Evolutionary conservation across 2,329 filamentous ascomycete genomes (phyloP), one percentile per base, ranked within the genome.

Genomic region (Cytospora chrysosperma): DNA sequence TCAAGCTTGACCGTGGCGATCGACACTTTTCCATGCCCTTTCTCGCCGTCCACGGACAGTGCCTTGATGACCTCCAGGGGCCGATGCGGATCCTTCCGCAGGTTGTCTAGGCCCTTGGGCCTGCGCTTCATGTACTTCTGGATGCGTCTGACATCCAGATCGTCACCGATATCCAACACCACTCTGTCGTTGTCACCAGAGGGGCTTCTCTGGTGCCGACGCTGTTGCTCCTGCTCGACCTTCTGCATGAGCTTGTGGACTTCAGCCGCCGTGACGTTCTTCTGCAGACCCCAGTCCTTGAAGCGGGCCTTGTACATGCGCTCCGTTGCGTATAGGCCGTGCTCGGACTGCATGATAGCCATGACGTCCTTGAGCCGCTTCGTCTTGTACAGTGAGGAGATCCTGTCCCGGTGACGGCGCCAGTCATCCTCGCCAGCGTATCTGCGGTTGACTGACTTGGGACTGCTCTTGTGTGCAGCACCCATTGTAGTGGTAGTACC

Each of bases 261-360:
- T 61, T 73, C 70, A n/a, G 66, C 53, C 0, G 68, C 69, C 64
- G 73, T 74, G 61, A 72, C 68, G 61, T 73, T 73, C 67, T 75
- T 75, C 55, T 72, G 68, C 9, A 75, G 65, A 2, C 68, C 70
- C 73, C 73, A 75, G 40, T 71, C 71, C 65, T 69, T 73, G 63
- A 75, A 72, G 17, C 73, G 69, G 1, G 70, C 72, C 57, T 74
- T 72, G 69, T 73, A 75, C 73, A 75, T 75, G 9, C 73, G 70
- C 26, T 69, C 66, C 62, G 71, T 73, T 6, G 72, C 73, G 19
- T 64, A 61, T 55, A 74, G 72, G 30, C 54, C 30, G 51, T 71
- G 57, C 8, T 71, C 61, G 6, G 57, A 15, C 3, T 67, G 67
- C 72, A 75, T 75, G 32, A 69, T 65, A 9, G 65, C 52, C 64